Conservation (phyloP, 2,329 filamentous ascomycete genomes). For the Ophiostoma triangulosporum region DNA sequence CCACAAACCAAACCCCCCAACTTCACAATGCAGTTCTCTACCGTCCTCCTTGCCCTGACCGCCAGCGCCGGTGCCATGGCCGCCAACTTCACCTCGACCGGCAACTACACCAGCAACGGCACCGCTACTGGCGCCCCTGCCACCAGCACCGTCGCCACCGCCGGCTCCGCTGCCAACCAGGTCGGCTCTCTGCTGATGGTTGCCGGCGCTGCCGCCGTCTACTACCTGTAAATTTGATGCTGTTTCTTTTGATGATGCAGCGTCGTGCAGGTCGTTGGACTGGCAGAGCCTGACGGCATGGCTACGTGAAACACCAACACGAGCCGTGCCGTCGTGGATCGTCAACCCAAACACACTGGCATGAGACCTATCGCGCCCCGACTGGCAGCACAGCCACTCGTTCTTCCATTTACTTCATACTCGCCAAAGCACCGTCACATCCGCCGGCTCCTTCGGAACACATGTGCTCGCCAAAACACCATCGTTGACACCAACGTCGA, state of each 20-base stretch:
- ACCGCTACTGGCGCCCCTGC: not conserved
- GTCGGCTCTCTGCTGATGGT: conserved; percentile 23
- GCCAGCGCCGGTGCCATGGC: not conserved
- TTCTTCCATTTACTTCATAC: not conserved
- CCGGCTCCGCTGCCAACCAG: conserved; percentile 18
- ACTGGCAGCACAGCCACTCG: not conserved
- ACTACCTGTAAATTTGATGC: conserved; percentile 25
- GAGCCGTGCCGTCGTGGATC: not conserved
- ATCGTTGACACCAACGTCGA: not conserved
- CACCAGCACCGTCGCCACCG: conserved; percentile 14
- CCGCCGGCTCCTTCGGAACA: not conserved
- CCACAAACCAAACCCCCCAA: not conserved
- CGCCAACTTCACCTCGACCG: not conserved
- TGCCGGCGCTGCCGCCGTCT: conserved; percentile 26
- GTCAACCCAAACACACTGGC: not conserved
- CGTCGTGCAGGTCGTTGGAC: not conserved
- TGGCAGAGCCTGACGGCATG: not conserved
- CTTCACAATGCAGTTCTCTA: conserved; percentile 9
- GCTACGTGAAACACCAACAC: too few species aligned
- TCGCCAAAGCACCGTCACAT: not conserved
- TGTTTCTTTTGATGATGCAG: not conserved
- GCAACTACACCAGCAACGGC: conserved; percentile 1
- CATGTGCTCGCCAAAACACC: not conserved
- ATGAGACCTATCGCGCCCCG: not conserved
- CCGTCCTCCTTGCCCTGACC: conserved; percentile 5